Percentiles rank a stretch among this genome's conserved stretches.
Evolutionary conservation across 1,139 yeast species (phyloP).

Genomic region (Scheffersomyces insectosa): DNA sequence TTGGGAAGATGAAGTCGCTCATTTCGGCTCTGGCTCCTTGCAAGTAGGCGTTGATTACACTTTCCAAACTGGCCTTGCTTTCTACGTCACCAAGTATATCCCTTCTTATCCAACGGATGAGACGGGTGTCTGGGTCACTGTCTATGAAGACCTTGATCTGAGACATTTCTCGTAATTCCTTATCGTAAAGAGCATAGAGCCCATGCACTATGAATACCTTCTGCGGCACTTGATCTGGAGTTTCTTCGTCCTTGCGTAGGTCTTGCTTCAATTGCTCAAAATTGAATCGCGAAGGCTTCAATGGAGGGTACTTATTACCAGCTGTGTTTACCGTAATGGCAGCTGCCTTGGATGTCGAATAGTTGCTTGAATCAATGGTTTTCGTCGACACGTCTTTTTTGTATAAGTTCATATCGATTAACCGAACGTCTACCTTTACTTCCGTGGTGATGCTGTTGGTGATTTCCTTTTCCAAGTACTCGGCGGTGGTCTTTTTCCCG

Average conservation of each 20-base stretch:
- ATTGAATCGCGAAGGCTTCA: constrained; percentile 44
- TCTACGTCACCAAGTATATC: constrained; percentile 33
- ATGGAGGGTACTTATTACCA: constrained; percentile 18
- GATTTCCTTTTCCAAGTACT: constrained; percentile 30
- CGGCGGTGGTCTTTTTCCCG: constrained; percentile 53
- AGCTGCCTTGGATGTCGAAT: constrained; percentile 24
- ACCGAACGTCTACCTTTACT: constrained; percentile 23
- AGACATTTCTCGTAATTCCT: constrained; percentile 56
- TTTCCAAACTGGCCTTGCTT: constrained; percentile 34
- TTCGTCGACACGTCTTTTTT: constrained; percentile 11
- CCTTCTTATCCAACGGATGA: constrained; percentile 69
- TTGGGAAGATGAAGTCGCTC: constrained; percentile 70
- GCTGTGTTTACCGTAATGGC: constrained; percentile 32
- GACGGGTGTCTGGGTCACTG: constrained; percentile 80
- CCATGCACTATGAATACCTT: constrained; percentile 70
- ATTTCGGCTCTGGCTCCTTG: constrained; percentile 73
- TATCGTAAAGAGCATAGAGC: constrained; percentile 73
- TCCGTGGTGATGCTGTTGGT: constrained; percentile 7
- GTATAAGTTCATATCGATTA: constrained; percentile 30
- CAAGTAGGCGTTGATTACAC: constrained; percentile 60
- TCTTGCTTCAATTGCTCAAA: constrained; percentile 25
- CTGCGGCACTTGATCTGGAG: constrained; percentile 13
- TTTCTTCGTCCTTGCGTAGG: constrained; percentile 11
- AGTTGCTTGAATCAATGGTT: constrained; percentile 15
- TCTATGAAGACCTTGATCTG: constrained; percentile 77